These are phyloP conservation scores for Aspergillus eucalypticola DNA, from an alignment of 2,329 filamentous ascomycete species.

Conservation along the genomic window DNA sequence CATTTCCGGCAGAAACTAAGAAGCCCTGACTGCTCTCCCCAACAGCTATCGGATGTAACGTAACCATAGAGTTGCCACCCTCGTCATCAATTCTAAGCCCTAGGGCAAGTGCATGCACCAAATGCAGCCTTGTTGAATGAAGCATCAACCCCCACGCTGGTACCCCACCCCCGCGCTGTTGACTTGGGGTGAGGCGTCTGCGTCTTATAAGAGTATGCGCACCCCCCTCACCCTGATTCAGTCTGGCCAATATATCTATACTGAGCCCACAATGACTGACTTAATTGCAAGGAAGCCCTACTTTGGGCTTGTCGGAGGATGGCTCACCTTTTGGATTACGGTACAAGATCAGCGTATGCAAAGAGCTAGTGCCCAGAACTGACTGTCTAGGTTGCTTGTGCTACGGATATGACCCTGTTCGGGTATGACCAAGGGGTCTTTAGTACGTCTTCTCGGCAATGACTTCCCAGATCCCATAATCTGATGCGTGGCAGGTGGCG, in stretches of 20 bases:
- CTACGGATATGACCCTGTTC: conserved; percentile 6
- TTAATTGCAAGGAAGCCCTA: conserved; percentile 43
- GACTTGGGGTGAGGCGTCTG: no score
- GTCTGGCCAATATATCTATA: neutral
- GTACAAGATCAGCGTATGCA: conserved; percentile 25
- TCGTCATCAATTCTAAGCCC: no score
- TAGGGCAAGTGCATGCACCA: no score
- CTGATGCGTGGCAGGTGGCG: neutral
- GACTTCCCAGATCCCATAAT: neutral
- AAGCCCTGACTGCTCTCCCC: no score
- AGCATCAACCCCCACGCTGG: no score
- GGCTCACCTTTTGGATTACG: conserved; percentile 60
- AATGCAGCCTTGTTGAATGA: no score
- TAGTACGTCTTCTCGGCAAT: neutral
- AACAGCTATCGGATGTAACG: no score
- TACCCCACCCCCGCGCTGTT: no score
- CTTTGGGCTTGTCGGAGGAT: conserved; percentile 56
- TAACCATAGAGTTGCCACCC: no score
- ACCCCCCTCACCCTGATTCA: neutral
- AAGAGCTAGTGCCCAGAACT: neutral
- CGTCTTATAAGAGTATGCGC: no score
- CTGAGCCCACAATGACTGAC: neutral
- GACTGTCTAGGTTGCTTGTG: neutral
- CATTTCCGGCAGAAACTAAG: no score
- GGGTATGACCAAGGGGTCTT: conserved; percentile 6